These are phyloP conservation scores for Syncephalastrum contaminatum DNA, from an alignment of 371 early-diverging fungal genomes.

Conservation along the genomic window DNA sequence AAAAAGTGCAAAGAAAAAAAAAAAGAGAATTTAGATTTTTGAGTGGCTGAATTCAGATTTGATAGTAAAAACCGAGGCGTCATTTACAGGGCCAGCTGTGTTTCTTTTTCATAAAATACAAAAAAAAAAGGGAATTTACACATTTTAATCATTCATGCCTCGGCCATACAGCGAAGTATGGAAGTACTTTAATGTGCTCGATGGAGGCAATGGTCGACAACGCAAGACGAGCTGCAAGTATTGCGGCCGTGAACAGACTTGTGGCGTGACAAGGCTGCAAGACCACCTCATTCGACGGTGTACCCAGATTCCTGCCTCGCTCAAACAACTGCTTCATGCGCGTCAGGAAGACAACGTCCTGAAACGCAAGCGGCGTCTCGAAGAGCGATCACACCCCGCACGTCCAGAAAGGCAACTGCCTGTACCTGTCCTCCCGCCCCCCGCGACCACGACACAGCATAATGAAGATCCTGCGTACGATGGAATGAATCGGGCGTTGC, in stretches of 20 bases:
- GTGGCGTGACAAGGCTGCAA: constrained; percentile 37
- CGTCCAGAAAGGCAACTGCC: background rate
- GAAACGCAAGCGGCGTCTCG: background rate
- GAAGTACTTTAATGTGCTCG: constrained; percentile 35
- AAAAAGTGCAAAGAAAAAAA: too few relatives aligned
- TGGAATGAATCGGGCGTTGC: too few relatives aligned
- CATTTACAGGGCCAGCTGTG: too few relatives aligned
- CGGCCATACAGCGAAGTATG: constrained; percentile 41
- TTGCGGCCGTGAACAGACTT: constrained; percentile 36
- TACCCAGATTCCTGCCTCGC: constrained; percentile 23
- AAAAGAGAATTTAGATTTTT: too few relatives aligned
- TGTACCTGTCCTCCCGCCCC: background rate
- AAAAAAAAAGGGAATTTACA: too few relatives aligned
- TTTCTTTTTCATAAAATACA: too few relatives aligned
- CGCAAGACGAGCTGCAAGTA: constrained; percentile 31
- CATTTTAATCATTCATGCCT: constrained; percentile 24
- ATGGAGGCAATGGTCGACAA: constrained; percentile 19
- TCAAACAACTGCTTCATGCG: constrained; percentile 21
- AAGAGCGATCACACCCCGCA: constrained; percentile 1
- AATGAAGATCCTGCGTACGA: background rate
- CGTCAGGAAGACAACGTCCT: constrained; percentile 13
- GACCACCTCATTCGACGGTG: constrained; percentile 35
- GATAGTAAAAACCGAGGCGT: too few relatives aligned
- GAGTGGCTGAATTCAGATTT: too few relatives aligned
- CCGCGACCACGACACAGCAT: background rate